Conservation (phyloP, 495 filamentous ascomycete genomes). For the Chaetomidium leptoderma region DNA sequence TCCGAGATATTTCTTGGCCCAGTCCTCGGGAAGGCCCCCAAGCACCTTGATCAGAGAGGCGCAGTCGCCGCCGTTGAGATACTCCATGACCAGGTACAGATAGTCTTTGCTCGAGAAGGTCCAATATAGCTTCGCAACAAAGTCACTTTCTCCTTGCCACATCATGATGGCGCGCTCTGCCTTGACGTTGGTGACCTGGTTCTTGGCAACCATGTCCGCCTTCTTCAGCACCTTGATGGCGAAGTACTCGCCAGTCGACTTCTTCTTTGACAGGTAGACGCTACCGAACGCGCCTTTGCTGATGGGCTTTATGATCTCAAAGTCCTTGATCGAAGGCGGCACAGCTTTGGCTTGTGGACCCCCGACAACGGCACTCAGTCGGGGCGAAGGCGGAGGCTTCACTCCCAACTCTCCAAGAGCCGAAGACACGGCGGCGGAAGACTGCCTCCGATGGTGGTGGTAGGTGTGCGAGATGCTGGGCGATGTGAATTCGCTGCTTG, state of each 20-base stretch:
- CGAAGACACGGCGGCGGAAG: slow-evolving; percentile 78
- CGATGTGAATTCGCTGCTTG: slow-evolving; percentile 73
- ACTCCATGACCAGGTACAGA: slow-evolving; percentile 98
- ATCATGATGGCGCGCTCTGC: slow-evolving; percentile 99
- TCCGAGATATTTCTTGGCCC: slow-evolving; percentile 93
- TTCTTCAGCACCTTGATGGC: slow-evolving; percentile 98
- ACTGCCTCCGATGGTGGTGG: slow-evolving; percentile 81
- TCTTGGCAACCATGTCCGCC: slow-evolving; percentile 99
- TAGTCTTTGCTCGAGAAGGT: slow-evolving; percentile 99
- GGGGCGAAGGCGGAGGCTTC: slow-evolving; percentile 74
- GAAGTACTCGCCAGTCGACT: slow-evolving; percentile 94
- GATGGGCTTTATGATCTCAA: slow-evolving; percentile 98
- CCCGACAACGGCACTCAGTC: slow-evolving; percentile 66
- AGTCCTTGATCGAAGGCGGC: slow-evolving; percentile 95
- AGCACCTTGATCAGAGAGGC: slow-evolving; percentile 93
- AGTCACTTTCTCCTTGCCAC: slow-evolving; percentile 99
- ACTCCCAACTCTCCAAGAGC: slow-evolving; percentile 46
- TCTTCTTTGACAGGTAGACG: slow-evolving; percentile 97
- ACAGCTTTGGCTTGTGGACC: slow-evolving; percentile 70
- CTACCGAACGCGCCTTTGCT: slow-evolving; percentile 98
- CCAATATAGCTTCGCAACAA: slow-evolving; percentile 98
- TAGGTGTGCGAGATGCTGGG: slow-evolving; percentile 52
- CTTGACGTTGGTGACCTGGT: slow-evolving; percentile 98
- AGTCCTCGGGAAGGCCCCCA: slow-evolving; percentile 87
- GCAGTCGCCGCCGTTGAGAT: slow-evolving; percentile 95